Percentiles rank a stretch among this genome's conserved stretches.
These are phyloP conservation scores for Saccharomyces hybrid DNA, from an alignment of 1,139 yeast genomes.

Conservation along the genomic window DNA sequence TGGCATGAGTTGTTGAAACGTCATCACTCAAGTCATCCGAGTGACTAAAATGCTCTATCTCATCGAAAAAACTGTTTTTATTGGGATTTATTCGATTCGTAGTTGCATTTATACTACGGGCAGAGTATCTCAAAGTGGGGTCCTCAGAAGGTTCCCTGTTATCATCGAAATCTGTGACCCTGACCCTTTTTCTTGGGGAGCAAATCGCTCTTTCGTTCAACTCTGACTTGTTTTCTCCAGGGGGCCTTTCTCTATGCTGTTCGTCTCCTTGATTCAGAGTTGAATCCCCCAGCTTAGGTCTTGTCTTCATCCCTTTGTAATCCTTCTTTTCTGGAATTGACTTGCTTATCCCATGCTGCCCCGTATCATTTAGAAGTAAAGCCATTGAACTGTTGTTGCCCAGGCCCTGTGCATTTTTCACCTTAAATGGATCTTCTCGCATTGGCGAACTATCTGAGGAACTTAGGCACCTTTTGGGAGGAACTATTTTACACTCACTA, in stretches of 20 bases:
- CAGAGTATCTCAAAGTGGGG: not conserved
- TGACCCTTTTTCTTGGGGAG: not conserved
- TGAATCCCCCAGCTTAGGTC: no score
- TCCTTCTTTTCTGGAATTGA: no score
- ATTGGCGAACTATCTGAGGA: not conserved
- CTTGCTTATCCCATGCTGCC: no score
- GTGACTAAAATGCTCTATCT: not conserved
- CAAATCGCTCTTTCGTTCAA: not conserved
- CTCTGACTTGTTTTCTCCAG: not conserved
- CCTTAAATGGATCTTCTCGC: not conserved
- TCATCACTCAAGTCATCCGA: not conserved
- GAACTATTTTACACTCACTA: not conserved
- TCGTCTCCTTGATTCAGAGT: no score
- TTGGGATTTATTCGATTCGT: not conserved
- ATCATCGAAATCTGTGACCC: not conserved
- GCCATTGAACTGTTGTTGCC: not conserved
- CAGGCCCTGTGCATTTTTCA: not conserved
- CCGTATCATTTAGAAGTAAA: no score
- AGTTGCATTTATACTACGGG: not conserved
- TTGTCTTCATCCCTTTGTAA: no score
- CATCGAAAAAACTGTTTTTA: not conserved
- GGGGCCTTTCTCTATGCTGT: not conserved
- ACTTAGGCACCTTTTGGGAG: not conserved
- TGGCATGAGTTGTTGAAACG: not conserved
- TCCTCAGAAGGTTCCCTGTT: not conserved